These are phyloP conservation scores for Coemansia guatemalensis DNA, from an alignment of 192 early-diverging fungal genomes.

Conservation along the genomic window DNA sequence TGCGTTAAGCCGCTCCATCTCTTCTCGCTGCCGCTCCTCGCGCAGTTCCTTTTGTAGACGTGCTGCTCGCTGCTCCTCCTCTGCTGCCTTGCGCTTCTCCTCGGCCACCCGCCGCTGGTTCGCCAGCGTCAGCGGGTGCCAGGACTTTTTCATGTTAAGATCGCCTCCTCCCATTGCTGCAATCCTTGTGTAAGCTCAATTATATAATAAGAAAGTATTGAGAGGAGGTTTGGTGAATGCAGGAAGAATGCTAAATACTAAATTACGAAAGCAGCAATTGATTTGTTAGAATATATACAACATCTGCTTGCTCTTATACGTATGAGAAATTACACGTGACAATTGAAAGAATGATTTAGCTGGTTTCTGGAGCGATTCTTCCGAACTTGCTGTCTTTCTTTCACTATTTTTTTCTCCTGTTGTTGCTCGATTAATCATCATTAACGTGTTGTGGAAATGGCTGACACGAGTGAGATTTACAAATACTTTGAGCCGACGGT, in stretches of 20 bases:
- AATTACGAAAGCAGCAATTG: too few species aligned
- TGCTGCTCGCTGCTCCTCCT: constrained; percentile 85
- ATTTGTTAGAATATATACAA: too few species aligned
- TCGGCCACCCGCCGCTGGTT: constrained; percentile 67
- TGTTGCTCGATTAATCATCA: neutral
- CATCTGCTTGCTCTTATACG: too few species aligned
- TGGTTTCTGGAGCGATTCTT: neutral
- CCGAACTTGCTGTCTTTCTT: neutral
- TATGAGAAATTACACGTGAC: too few species aligned
- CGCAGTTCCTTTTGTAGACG: constrained; percentile 88
- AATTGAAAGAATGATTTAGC: too few species aligned
- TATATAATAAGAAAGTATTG: neutral
- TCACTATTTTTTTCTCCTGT: neutral
- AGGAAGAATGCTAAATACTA: too few species aligned
- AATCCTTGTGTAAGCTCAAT: neutral
- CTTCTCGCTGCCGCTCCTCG: constrained; percentile 86
- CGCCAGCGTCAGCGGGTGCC: constrained; percentile 90
- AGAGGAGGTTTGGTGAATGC: too few species aligned
- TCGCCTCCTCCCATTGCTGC: constrained; percentile 52
- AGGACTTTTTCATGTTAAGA: constrained; percentile 93
- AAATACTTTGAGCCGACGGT: constrained; percentile 56
- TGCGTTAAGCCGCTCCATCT: constrained; percentile 78
- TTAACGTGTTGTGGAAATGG: constrained; percentile 15
- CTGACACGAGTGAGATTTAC: constrained; percentile 41
- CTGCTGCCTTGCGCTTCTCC: constrained; percentile 77